Conservation (phyloP, 257 asterid genomes). For the Mentha longifolia region DNA sequence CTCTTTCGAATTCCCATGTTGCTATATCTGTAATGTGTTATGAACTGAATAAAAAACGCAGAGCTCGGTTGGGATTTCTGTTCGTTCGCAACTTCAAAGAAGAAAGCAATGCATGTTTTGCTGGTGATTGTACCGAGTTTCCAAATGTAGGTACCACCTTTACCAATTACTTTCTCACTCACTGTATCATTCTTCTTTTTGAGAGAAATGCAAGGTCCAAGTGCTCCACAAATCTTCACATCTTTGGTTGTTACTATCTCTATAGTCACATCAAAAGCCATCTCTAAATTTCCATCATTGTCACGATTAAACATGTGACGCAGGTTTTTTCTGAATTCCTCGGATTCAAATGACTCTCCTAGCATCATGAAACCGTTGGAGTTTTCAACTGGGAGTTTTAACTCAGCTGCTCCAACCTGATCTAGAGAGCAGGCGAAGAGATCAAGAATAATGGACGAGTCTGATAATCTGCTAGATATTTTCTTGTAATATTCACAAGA, state of each 20-base stretch:
- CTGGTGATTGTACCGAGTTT: conserved; percentile 68
- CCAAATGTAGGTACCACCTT: conserved; percentile 87
- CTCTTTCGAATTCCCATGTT: conserved; percentile 76
- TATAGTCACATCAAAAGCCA: conserved; percentile 86
- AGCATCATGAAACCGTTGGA: conserved; percentile 92
- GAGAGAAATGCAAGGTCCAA: conserved; percentile 81
- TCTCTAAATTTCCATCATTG: conserved; percentile 60
- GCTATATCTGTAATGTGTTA: conserved; percentile 73
- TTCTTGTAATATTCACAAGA: conserved; percentile 67
- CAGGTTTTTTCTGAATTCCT: conserved; percentile 78
- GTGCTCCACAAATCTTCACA: conserved; percentile 85
- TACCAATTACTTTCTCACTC: conserved; percentile 65
- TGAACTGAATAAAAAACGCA: conserved; percentile 83
- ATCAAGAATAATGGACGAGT: conserved; percentile 83
- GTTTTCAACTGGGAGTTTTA: conserved; percentile 66
- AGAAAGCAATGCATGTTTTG: conserved; percentile 85
- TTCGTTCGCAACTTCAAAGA: conserved; percentile 71
- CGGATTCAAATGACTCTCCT: conserved; percentile 82
- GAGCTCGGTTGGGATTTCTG: conserved; percentile 71
- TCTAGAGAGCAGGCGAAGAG: conserved; percentile 96
- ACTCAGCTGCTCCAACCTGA: conserved; percentile 96
- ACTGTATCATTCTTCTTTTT: conserved; percentile 63
- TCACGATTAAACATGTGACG: conserved; percentile 65
- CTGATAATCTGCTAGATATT: conserved; percentile 71
- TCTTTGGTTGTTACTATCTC: conserved; percentile 81